Base-by-base conservation (phyloP, 2,329 filamentous ascomycete species). In the Thyridium curvatum region DNA sequence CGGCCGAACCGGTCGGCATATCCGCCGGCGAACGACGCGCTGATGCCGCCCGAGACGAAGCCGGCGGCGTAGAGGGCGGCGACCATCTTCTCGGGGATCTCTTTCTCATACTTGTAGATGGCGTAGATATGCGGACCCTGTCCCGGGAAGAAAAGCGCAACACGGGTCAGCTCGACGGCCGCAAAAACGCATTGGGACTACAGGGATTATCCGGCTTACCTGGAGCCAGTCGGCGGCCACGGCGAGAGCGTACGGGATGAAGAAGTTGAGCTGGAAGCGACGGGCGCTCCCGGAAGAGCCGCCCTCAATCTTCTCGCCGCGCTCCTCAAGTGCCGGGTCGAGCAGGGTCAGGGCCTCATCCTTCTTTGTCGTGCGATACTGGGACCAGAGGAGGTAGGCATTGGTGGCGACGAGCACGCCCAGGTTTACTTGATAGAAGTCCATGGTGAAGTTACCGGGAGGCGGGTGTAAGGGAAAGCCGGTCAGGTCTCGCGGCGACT, bases 41-140 rank as follows among this genome's bases (percentile, higher is more conserved):
- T 68, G 15, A 69, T 44, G 33, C 65, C 72, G 8, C 65, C 69
- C 2, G 68, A 65, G 21, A 74, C 50, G 52, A 76, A 75, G 16
- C 71, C 61, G 13, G 61, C 59, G 5, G 65, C 62, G 47, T 69
- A 71, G 10, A 72, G 55, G 26, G 55, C 55, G 18, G 66, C 69
- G n/a, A 71, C 65, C 3, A 55, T 48, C 34, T 60, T 56, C 44
- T 72, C 69, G 4, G 63, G 52, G 1, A 72, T 58, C 5, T 57
- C 49, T 41, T 71, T 70, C 35, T 71, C 65, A 48, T 72, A 65
- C 53, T 68, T 71, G 57, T 72, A 74, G 9, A 72, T 64, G 4
- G 68, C 67, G 46, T 74, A 74, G 31, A 72, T 66, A 38, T 71
- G 68, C 5, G 69, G 68, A 2, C 68, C 65, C 61, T 66, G 39